Evolutionary conservation across 1,284 basidiomycete species (phyloP).

Genomic region (Leccinum angustisporum): DNA sequence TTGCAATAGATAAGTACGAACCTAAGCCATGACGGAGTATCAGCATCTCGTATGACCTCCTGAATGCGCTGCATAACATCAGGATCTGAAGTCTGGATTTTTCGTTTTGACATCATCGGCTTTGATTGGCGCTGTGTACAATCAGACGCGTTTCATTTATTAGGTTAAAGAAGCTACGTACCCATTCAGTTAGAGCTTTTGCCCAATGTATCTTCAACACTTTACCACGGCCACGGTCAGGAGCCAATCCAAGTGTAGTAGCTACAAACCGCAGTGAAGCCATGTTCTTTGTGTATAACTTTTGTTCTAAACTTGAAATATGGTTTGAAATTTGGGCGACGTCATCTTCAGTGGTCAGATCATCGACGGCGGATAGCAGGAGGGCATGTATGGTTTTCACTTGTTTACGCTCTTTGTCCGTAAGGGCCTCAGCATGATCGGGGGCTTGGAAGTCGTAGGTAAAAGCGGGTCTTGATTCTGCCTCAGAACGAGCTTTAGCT

Average conservation of each 20-base stretch:
- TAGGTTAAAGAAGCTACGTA: not conserved
- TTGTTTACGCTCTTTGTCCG: not conserved
- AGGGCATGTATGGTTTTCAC: not conserved
- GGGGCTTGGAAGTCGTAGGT: not conserved
- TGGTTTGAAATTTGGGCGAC: not conserved
- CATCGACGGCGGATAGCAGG: not conserved
- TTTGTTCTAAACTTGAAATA: not conserved
- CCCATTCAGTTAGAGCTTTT: not conserved
- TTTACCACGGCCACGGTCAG: no score
- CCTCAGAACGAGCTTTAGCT: not conserved
- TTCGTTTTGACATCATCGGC: not conserved
- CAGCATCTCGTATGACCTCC: not conserved
- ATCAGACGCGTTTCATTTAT: not conserved
- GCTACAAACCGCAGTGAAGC: not conserved
- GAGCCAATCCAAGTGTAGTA: not conserved
- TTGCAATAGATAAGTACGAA: not conserved
- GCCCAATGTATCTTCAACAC: not conserved
- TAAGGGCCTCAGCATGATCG: not conserved
- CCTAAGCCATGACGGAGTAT: not conserved
- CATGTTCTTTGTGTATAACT: not conserved
- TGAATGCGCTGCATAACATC: not conserved
- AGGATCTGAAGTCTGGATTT: not conserved
- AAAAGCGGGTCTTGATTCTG: not conserved
- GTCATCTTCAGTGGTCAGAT: not conserved
- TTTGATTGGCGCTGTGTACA: not conserved